phyloP scores from a whole-genome alignment of 371 early-diverging fungal species.

The Choanephora cucurbitarum region DNA sequence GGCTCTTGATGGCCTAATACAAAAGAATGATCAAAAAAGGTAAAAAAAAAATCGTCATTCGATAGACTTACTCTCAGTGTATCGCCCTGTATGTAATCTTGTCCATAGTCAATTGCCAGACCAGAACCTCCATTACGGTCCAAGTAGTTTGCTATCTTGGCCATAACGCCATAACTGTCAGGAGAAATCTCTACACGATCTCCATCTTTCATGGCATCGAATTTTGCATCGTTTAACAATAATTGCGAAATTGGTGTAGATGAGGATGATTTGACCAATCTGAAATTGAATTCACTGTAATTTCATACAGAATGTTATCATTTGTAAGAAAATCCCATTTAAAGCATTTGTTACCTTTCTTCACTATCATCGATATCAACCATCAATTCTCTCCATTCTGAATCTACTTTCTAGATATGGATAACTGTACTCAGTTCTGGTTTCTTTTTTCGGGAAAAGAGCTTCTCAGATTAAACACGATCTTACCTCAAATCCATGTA shows the following conservation, averaged over 20 bases:
- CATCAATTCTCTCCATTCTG: constrained; percentile 90
- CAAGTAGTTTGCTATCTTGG: constrained; percentile 67
- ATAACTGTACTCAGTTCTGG: too few species aligned
- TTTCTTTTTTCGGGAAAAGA: too few species aligned
- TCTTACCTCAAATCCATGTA: constrained; percentile 80
- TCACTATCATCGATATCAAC: constrained; percentile 79
- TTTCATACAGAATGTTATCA: background rate
- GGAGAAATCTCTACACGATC: constrained; percentile 86
- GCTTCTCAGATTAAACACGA: too few species aligned
- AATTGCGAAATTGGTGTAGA: constrained; percentile 69
- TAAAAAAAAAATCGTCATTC: background rate
- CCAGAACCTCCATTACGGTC: constrained; percentile 72
- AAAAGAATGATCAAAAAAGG: too few species aligned
- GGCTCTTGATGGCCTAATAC: constrained; percentile 82
- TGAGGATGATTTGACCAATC: constrained; percentile 70
- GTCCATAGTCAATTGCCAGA: constrained; percentile 90
- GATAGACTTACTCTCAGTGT: constrained; percentile 76
- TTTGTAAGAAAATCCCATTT: constrained; percentile 1
- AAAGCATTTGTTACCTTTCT: constrained; percentile 37
- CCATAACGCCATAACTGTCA: constrained; percentile 66
- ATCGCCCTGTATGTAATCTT: constrained; percentile 73
- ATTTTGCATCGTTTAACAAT: constrained; percentile 50
- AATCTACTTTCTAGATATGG: constrained; percentile 56
- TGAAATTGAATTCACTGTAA: constrained; percentile 71
- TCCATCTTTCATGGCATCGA: constrained; percentile 57